A percentile compares a stretch with the other conserved stretches of the same genome.
Evolutionary conservation across 2,329 filamentous ascomycete genomes (phyloP).

Genomic region (Simplicillium aogashimaense): DNA sequence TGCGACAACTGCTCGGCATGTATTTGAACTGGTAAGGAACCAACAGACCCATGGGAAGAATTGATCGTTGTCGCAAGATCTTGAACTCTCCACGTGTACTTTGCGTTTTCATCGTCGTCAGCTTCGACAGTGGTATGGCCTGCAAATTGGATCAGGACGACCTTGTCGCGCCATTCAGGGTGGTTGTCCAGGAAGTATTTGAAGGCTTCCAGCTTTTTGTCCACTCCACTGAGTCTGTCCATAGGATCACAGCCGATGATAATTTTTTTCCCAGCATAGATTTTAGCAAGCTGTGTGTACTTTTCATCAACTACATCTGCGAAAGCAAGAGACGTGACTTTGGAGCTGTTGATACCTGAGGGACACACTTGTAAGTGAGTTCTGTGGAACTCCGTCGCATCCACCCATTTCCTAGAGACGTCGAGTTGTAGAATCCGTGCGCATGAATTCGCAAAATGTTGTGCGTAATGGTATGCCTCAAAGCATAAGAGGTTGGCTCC

Average conservation of each 20-base stretch:
- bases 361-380: constrained; percentile 82
- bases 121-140: constrained; percentile 75
- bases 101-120: constrained; percentile 66
- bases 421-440: constrained; percentile 84
- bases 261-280: constrained; percentile 85
- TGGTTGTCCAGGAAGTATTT: constrained; percentile 84
- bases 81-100: constrained; percentile 78
- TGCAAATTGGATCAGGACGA: constrained; percentile 90
- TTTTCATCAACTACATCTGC: constrained; percentile 59
- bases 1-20: constrained; percentile 86
- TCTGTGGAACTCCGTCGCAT: constrained; percentile 79
- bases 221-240: constrained; percentile 83
- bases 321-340: constrained; percentile 67
- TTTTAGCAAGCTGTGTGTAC: constrained; percentile 59
- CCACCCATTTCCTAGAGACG: constrained; percentile 72
- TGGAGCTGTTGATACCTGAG: constrained; percentile 80
- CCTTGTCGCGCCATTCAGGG: constrained; percentile 83
- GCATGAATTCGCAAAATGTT: constrained; percentile 91
- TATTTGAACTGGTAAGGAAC: constrained; percentile 85
- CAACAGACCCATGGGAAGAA: constrained; percentile 75
- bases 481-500: constrained; percentile 91
- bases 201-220: constrained; percentile 90
- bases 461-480: constrained; percentile 89
- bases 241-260: constrained; percentile 92
- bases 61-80: constrained; percentile 89